Base-by-base conservation (phyloP, 148 eudicot genomes). In the Heliamphora exappendiculata region DNA sequence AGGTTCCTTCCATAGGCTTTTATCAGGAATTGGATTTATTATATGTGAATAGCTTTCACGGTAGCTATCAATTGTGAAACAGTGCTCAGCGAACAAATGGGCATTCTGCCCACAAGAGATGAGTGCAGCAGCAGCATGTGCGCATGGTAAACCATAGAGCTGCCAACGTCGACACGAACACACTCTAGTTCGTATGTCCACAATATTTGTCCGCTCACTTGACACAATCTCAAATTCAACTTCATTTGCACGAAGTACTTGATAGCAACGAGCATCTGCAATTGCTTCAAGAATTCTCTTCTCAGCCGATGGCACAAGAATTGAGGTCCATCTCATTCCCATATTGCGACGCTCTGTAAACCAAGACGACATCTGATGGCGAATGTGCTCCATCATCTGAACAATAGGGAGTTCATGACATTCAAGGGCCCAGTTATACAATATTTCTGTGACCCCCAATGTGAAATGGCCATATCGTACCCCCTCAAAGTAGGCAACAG, bases 121-220 rank as follows among this genome's bases (percentile, higher is more conserved):
- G 55, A 95, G 89, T 16, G 99, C 99, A 22, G 99, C 99, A 50
- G 93, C 92, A 51, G 96, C 99, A 80, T 95, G 99, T 37, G 99
- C 99, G 82, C 97, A 95, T 0, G 99, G 99, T 41, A 93, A 82
- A 37, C 99, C 99, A 63, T 92, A 95, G 17, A 92, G 86, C 78
- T 95, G 97, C 97, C 99, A 95, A 3, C 99, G 88, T 28, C 89
- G 88, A 76, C 99, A 95, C 0, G 99, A 95, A 67, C 99, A 95
- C 3, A 84, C 85, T 70, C 99, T 84, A 41, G 85, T 81, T 65
- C 90, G 81, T 67, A 95, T 95, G 70, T 95, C 97, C 26, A 95
- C 99, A 58, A 95, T 95, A 81, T 95, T 92, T 58, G 99, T 95
- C 44, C 99, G 82, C 80, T 95, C 99, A 9, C 90, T 87, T n/a